Evolutionary conservation across 2,329 filamentous ascomycete species (phyloP).

Genomic region (Drechslerella coelobrocha): DNA sequence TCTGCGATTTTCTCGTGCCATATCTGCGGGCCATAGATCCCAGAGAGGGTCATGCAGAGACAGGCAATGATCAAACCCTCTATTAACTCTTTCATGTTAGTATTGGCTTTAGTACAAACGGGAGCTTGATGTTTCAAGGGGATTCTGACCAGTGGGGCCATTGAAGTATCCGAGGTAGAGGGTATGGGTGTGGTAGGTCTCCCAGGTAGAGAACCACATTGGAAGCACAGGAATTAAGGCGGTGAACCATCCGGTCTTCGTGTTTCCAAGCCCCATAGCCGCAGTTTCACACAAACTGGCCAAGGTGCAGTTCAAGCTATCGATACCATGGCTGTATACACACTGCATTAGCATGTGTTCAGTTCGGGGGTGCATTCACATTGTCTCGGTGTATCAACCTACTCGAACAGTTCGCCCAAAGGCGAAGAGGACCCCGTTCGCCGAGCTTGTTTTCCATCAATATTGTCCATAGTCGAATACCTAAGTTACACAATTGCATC

Average conservation of each 20-base stretch:
- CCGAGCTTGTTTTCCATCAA: slow-evolving; percentile 96
- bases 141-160: slow-evolving; percentile 72
- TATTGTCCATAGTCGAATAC: slow-evolving; percentile 97
- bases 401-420: slow-evolving; percentile 93
- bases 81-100: slow-evolving; percentile 24
- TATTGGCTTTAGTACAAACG: not conserved
- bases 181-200: slow-evolving; percentile 98
- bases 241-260: slow-evolving; percentile 85
- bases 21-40: slow-evolving; percentile 84
- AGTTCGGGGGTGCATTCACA: too few relatives aligned
- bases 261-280: slow-evolving; percentile 87
- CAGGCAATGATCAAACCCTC: slow-evolving; percentile 92
- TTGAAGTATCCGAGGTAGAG: slow-evolving; percentile 96
- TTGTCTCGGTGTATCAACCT: slow-evolving; percentile 56
- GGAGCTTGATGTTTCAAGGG: slow-evolving; percentile 6
- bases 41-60: slow-evolving; percentile 82
- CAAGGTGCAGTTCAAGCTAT: slow-evolving; percentile 95
- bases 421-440: slow-evolving; percentile 94
- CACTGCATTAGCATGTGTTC: not conserved
- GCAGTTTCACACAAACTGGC: slow-evolving; percentile 89
- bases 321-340: slow-evolving; percentile 78
- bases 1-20: slow-evolving; percentile 79
- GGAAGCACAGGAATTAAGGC: slow-evolving; percentile 88
- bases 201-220: slow-evolving; percentile 99
- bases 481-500: slow-evolving; percentile 55